Evolutionary conservation across 108 stramenopile genomes (phyloP).

Genomic region (Mediolabrus comicus): DNA sequence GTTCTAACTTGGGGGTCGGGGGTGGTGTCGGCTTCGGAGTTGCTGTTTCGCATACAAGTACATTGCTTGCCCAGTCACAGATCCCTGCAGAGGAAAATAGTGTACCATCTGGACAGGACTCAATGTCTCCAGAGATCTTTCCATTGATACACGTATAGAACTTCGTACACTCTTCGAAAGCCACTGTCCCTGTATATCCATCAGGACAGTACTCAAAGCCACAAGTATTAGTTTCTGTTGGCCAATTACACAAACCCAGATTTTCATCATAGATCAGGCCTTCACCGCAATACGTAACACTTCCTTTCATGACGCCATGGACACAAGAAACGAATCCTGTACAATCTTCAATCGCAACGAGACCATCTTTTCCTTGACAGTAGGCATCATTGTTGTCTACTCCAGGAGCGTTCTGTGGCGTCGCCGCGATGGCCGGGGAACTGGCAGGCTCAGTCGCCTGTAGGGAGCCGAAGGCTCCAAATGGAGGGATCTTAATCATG

Average conservation of each 20-base stretch:
- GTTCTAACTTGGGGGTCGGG: no score
- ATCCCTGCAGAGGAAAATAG: constrained; percentile 26
- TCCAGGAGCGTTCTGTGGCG: neutral
- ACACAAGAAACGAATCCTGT: constrained; percentile 37
- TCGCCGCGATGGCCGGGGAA: neutral
- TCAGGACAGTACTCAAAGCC: constrained; percentile 45
- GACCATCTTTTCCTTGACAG: constrained; percentile 9
- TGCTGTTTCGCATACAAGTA: constrained; percentile 21
- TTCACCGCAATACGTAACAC: constrained; percentile 12
- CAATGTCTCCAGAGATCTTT: constrained; percentile 39
- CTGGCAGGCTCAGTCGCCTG: neutral
- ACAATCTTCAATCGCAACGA: constrained; percentile 30
- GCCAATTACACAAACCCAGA: constrained; percentile 47
- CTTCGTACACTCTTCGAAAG: constrained; percentile 42
- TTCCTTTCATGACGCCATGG: constrained; percentile 23
- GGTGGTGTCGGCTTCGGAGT: constrained; percentile 19
- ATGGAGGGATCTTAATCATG: constrained; percentile 40
- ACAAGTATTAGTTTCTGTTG: constrained; percentile 28
- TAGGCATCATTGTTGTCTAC: neutral
- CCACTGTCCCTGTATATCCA: constrained; percentile 10
- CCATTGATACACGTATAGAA: constrained; percentile 39
- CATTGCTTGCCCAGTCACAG: constrained; percentile 36
- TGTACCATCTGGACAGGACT: constrained; percentile 34
- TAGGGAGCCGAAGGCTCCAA: neutral
- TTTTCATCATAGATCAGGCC: constrained; percentile 35